Percentiles rank a stretch among this genome's conserved stretches.
Evolutionary conservation across 345 rosid species (phyloP).

Genomic region (Eucalyptus tenuipes): DNA sequence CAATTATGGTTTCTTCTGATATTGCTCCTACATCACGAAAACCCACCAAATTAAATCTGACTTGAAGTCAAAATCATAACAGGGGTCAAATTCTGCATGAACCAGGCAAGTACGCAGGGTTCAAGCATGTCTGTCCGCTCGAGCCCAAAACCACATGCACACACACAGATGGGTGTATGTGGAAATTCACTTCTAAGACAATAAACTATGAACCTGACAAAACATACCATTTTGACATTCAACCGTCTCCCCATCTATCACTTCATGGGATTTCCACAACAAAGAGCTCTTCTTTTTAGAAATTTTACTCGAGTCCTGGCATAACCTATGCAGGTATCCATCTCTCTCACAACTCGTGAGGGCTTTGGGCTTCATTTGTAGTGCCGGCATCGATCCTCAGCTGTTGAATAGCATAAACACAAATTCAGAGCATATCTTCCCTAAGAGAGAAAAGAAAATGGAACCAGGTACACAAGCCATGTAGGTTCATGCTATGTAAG

Average conservation of each 20-base stretch:
- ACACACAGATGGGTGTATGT: neutral
- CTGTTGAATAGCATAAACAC: neutral
- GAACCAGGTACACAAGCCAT: neutral
- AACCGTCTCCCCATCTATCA: neutral
- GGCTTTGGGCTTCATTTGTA: conserved; percentile 1
- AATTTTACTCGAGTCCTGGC: neutral
- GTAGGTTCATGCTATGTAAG: neutral
- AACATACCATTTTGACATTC: neutral
- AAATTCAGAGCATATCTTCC: neutral
- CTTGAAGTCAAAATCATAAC: neutral
- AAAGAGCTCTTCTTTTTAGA: neutral
- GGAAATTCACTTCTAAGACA: neutral
- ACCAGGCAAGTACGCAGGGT: neutral
- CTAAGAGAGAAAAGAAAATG: neutral
- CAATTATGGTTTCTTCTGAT: neutral
- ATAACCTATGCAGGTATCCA: neutral
- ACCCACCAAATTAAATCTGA: neutral
- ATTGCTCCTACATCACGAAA: neutral
- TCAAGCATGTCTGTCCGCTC: neutral
- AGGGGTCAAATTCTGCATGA: neutral
- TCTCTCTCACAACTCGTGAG: neutral
- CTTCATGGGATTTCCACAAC: neutral
- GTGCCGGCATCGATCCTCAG: neutral
- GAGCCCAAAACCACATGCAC: neutral
- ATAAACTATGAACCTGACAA: neutral